Conservation (phyloP, 2,329 filamentous ascomycete species). For the Phialocephala sp. region DNA sequence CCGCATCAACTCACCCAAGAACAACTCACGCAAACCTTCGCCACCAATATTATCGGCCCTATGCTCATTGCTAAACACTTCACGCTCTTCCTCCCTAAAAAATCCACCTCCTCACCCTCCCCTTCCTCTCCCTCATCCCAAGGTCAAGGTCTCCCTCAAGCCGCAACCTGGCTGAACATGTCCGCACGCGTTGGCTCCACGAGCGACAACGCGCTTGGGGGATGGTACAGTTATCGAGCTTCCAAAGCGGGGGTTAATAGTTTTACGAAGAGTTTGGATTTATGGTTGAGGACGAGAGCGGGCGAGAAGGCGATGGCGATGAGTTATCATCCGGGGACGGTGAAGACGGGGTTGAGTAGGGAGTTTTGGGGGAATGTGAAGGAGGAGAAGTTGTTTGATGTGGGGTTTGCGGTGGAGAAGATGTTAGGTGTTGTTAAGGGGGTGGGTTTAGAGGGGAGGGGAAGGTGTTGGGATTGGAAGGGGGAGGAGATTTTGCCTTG, state of each 20-base stretch:
- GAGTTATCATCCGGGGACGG: slow-evolving; percentile 79
- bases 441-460: slow-evolving; percentile 57
- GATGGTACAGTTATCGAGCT: slow-evolving; percentile 83
- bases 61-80: slow-evolving; percentile 81
- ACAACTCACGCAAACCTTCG: slow-evolving; percentile 70
- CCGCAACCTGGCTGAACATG: slow-evolving; percentile 74
- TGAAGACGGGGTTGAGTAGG: slow-evolving; percentile 74
- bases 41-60: slow-evolving; percentile 75
- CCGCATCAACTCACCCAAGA: slow-evolving; percentile 67
- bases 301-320: slow-evolving; percentile 70
- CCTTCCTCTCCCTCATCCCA: slow-evolving; percentile 23
- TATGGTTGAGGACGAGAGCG: slow-evolving; percentile 62
- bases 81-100: slow-evolving; percentile 68
- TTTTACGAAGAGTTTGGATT: slow-evolving; percentile 73
- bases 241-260: slow-evolving; percentile 78
- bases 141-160: slow-evolving; percentile 48
- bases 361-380: slow-evolving; percentile 73
- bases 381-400: slow-evolving; percentile 66
- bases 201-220: slow-evolving; percentile 73
- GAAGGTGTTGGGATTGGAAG: slow-evolving; percentile 73
- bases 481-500: slow-evolving; percentile 60
- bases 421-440: slow-evolving; percentile 63
- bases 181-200: slow-evolving; percentile 79
- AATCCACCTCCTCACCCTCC: slow-evolving; percentile 48
- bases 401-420: slow-evolving; percentile 68